phyloP scores from a whole-genome alignment of 768 basidiomycete genomes.

The Russula earlei region DNA sequence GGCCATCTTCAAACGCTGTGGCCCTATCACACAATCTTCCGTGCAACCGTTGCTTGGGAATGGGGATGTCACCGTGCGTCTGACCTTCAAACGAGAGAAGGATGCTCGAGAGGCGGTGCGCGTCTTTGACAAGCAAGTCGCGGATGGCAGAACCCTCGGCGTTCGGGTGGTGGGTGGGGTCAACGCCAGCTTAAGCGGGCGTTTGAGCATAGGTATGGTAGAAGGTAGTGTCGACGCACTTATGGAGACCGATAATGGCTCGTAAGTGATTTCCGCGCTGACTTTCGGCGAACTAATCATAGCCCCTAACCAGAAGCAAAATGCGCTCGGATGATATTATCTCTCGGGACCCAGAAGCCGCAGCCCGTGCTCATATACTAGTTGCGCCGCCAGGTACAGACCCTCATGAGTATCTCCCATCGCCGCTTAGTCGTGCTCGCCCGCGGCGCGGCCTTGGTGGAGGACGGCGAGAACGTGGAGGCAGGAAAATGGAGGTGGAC shows the following conservation, averaged over 20 bases:
- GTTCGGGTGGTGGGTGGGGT: constrained; percentile 20
- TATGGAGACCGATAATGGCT: constrained; percentile 12
- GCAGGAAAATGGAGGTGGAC: constrained; percentile 18
- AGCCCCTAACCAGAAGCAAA: constrained; percentile 8
- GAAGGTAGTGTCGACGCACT: constrained; percentile 19
- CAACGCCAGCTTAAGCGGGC: constrained; percentile 19
- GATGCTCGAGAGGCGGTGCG: constrained; percentile 18
- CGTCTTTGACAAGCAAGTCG: constrained; percentile 17
- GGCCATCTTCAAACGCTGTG: constrained; percentile 21
- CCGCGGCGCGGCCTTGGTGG: constrained; percentile 10
- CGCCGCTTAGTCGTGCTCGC: constrained; percentile 4
- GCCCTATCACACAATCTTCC: constrained; percentile 18
- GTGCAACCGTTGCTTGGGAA: constrained; percentile 6
- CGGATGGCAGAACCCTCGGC: constrained; percentile 19
- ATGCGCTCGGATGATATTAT: constrained; percentile 21
- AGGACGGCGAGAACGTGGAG: constrained; percentile 11
- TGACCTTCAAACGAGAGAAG: constrained; percentile 20
- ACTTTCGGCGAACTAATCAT: not conserved
- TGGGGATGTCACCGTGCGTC: constrained; percentile 18
- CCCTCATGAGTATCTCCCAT: constrained; percentile 15
- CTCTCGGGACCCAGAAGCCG: constrained; percentile 16
- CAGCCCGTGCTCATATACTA: constrained; percentile 19
- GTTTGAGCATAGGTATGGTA: constrained; percentile 16
- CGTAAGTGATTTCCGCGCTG: constrained; percentile 8
- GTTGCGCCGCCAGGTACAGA: constrained; percentile 19